Evolutionary conservation across 345 rosid species (phyloP), one percentile per base, ranked within the genome.

Genomic region (Eucalyptus viminalis): DNA sequence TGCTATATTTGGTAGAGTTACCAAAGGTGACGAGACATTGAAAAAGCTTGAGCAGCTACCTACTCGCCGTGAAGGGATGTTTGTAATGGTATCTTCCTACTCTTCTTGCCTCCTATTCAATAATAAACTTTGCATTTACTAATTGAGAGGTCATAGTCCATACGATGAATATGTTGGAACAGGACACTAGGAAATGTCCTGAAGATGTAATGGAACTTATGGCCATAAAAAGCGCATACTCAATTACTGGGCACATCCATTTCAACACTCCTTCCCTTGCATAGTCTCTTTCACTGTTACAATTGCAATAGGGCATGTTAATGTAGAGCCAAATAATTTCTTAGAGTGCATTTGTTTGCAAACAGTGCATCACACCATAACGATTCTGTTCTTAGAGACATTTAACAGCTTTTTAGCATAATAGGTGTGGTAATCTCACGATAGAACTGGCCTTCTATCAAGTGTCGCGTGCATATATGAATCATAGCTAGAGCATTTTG

Each of bases 1-100:
- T 90, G 96, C 99, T 87, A 93, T 98, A 93, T 98, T 98, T 91
- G 99, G 99, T 86, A 98, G 94, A 93, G 98, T 98, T 88, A 97
- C 98, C 45, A 95, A 95, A 95, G 99, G 99, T 21, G 97, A 97
- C 67, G 99, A 97, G 88, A 97, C 99, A 85, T 91, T 97, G 93
- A 93, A 89, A 89, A 95, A 94, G 94, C 96, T 97, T 49, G 99
- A 97, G 94, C 93, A 94, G 88, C 95, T 97, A 60, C 99, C 99
- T 37, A 97, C 99, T 85, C 98, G 94, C 19, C 93, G 94, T 13
- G 98, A 98, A 91, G 99, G 99, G 83, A 96, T 98, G 53, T 98
- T 96, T 91, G 99, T 98, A 69, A 98, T 96, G 98, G 98, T 98
- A 95, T 54, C 27, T 58, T 10, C 87, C 62, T 50, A 27, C 17